Evolutionary conservation across 371 early-diverging fungal genomes (phyloP), one percentile per base, ranked within the genome.

Genomic region (Catenaria anguillulae): DNA sequence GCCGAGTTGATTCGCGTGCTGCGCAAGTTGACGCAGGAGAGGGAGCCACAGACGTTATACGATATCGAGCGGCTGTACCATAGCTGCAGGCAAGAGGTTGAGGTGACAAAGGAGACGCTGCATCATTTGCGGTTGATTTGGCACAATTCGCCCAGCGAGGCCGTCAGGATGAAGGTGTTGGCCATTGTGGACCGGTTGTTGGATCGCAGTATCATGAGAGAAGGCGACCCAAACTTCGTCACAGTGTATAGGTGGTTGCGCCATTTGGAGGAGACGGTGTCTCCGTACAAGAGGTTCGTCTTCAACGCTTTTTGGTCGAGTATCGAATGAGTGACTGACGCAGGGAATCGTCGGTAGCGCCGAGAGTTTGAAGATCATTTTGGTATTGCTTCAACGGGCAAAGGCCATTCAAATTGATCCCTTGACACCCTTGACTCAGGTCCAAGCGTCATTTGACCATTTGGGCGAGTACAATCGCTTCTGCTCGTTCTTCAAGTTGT

Each of bases 21-120:
- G 58, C 62, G 55, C 19, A 64, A 64, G 17, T 62, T 74, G 24
- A 72, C 70, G 33, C 43, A 66, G 35, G 74, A 71, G 43, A 34
- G 50, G 29, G 56, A 64, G 54, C 65, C 68, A 0, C 72, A 70
- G 55, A 36, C 62, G 29, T 56, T 69, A n/a, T 65, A 65, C n/a
- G 72, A 74, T 45, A 61, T 74, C 65, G 74, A 74, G 60, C 36
- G 68, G 59, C 56, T 74, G 60, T 74, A 67, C 55, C 74, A 74
- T 52, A 66, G 66, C 8, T 74, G 74, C 56, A 45, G 70, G 34
- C 31, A 67, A 4, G 74, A 74, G 62, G 23, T 33, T 19, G 71
- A 70, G 45, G 74, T 74, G 8, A 68, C 70, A 35, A 71, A 71
- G 55, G 74, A 74, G 48, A 67, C 72, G 13, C 48, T 71, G 23